These are phyloP conservation scores for Phytopythium mirpurense DNA, from an alignment of 352 stramenopile species.

Conservation along the genomic window DNA sequence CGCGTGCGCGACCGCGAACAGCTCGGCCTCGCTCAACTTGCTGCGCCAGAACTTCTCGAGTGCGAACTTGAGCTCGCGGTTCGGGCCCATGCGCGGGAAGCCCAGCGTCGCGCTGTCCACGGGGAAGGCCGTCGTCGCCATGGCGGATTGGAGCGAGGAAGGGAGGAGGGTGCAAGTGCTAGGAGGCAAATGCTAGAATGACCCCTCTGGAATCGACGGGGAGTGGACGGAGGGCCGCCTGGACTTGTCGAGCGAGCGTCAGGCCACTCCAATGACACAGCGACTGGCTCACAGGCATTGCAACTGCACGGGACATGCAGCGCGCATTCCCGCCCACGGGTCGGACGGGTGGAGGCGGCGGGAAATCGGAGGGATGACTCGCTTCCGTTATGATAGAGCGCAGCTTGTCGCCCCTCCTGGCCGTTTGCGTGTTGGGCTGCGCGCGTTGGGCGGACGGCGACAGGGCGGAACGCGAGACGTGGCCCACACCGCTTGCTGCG, in stretches of 20 bases:
- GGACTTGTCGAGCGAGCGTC: too few relatives aligned
- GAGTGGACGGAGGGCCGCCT: not conserved
- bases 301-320: too few relatives aligned
- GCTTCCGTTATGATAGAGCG: not conserved
- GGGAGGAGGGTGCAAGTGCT: conserved; percentile 25
- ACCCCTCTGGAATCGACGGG: not conserved
- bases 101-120: conserved; percentile 82
- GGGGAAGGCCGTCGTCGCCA: conserved; percentile 30
- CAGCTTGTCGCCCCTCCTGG: not conserved
- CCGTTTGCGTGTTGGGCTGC: conserved; percentile 10
- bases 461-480: conserved; percentile 16
- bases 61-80: conserved; percentile 93
- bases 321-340: not conserved
- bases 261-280: too few relatives aligned
- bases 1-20: conserved; percentile 60
- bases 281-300: too few relatives aligned
- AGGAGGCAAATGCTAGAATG: conserved; percentile 66
- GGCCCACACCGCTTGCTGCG: conserved; percentile 38
- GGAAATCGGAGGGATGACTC: conserved; percentile 22
- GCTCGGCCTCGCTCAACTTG: conserved; percentile 74
- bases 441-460: too few relatives aligned
- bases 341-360: not conserved
- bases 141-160: conserved; percentile 11
- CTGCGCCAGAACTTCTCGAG: conserved; percentile 92
- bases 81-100: conserved; percentile 90